Conservation (phyloP, 108 stramenopile species). For the Aurantiochytrium sp. region DNA sequence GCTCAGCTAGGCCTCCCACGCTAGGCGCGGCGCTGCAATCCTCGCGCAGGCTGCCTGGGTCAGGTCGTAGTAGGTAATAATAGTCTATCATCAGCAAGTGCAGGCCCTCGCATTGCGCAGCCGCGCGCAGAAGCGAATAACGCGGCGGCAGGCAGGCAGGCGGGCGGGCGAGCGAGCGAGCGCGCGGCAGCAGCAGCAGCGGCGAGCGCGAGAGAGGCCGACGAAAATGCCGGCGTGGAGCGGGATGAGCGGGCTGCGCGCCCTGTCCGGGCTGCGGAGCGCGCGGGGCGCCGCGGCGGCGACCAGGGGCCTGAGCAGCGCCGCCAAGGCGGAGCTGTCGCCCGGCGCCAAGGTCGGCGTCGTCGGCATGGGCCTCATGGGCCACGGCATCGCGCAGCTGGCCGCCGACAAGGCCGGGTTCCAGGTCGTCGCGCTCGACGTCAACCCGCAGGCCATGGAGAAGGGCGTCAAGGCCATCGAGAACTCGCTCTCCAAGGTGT, state of each 20-base stretch:
- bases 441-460: conserved; percentile 39
- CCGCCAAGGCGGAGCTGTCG: neutral
- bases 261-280: neutral
- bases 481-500: conserved; percentile 36
- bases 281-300: neutral
- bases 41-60: too few species aligned
- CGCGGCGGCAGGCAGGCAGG: too few species aligned
- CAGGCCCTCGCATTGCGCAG: too few species aligned
- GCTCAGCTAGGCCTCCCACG: too few species aligned
- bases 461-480: conserved; percentile 46
- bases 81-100: too few species aligned
- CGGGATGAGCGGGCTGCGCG: neutral
- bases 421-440: conserved; percentile 52
- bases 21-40: too few species aligned
- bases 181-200: neutral
- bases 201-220: neutral
- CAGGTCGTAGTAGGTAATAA: too few species aligned
- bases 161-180: too few species aligned
- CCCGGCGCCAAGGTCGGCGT: conserved; percentile 66
- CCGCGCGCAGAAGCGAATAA: too few species aligned
- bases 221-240: too few species aligned
- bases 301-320: neutral
- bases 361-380: conserved; percentile 97
- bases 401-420: conserved; percentile 68
- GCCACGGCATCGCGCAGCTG: conserved; percentile 83